phyloP scores from a whole-genome alignment of 2,329 filamentous ascomycete species.

The Pyrenophora tritici-repentis region DNA sequence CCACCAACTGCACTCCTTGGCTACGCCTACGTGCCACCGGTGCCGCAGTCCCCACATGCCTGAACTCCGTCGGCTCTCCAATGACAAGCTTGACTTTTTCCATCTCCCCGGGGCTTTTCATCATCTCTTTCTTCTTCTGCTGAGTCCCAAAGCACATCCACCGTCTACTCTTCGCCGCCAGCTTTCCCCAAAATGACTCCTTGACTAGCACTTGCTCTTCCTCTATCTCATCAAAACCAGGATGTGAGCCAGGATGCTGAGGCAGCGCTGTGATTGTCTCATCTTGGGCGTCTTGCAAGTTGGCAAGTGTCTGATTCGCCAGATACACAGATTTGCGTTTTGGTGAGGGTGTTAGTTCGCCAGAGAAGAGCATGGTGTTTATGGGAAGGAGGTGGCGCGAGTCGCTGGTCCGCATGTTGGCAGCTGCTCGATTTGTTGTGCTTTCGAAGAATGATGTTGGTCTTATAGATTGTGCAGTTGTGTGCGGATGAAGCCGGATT shows the following conservation, averaged over 20 bases:
- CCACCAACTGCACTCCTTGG: neutral
- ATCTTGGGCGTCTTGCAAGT: constrained; percentile 15
- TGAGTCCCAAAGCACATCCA: neutral
- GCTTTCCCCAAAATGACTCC: neutral
- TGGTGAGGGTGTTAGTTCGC: neutral
- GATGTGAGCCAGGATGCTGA: neutral
- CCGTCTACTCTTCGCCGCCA: neutral
- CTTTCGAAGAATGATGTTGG: neutral
- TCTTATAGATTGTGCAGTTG: too few species aligned
- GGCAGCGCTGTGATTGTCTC: constrained; percentile 19
- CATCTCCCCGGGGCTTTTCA: neutral
- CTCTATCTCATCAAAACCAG: neutral
- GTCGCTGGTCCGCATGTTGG: neutral
- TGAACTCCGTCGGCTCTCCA: neutral
- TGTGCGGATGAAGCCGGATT: too few species aligned
- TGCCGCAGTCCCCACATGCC: neutral
- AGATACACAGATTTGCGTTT: neutral
- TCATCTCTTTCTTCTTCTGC: neutral
- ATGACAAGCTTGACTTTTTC: neutral
- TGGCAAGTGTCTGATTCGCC: constrained; percentile 5
- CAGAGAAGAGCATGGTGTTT: constrained; percentile 12
- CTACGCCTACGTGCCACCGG: neutral
- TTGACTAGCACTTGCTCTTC: neutral
- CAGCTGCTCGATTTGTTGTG: neutral
- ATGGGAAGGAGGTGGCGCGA: constrained; percentile 20